Percentiles rank a stretch among this genome's conserved stretches.
Conservation (phyloP, 2,329 filamentous ascomycete genomes). For the Sporothrix pseudoabietina region DNA sequence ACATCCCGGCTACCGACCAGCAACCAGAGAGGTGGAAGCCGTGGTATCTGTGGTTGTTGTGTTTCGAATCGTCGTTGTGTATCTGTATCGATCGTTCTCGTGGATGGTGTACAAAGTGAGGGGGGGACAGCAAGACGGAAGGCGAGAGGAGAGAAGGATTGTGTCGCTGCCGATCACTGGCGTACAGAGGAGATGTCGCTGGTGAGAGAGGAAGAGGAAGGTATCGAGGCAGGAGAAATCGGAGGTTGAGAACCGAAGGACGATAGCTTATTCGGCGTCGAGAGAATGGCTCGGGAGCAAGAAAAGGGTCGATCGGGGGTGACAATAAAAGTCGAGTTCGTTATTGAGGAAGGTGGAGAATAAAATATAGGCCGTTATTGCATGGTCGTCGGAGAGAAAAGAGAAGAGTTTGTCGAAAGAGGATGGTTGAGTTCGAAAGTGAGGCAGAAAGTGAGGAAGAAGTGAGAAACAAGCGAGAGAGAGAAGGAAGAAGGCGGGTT, state of each 20-base stretch:
- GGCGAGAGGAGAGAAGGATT: background rate
- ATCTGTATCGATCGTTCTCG: background rate
- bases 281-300: background rate
- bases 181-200: background rate
- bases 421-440: background rate
- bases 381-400: background rate
- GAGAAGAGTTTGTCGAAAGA: background rate
- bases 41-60: background rate
- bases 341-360: background rate
- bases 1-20: constrained; percentile 39
- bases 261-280: background rate
- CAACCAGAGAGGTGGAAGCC: constrained; percentile 32
- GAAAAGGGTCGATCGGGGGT: background rate
- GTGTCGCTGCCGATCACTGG: background rate
- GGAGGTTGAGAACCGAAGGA: background rate
- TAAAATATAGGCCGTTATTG: background rate
- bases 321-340: background rate
- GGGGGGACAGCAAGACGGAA: background rate
- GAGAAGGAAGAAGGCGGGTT: background rate
- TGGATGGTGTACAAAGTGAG: constrained; percentile 3
- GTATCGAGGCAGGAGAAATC: background rate
- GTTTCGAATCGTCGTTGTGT: background rate
- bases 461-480: constrained; percentile 1
- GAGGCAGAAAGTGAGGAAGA: background rate
- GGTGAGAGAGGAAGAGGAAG: background rate